Evolutionary conservation across 1,139 yeast species (phyloP), one percentile per base, ranked within the genome.

Genomic region (Debaryomyces sp.): DNA sequence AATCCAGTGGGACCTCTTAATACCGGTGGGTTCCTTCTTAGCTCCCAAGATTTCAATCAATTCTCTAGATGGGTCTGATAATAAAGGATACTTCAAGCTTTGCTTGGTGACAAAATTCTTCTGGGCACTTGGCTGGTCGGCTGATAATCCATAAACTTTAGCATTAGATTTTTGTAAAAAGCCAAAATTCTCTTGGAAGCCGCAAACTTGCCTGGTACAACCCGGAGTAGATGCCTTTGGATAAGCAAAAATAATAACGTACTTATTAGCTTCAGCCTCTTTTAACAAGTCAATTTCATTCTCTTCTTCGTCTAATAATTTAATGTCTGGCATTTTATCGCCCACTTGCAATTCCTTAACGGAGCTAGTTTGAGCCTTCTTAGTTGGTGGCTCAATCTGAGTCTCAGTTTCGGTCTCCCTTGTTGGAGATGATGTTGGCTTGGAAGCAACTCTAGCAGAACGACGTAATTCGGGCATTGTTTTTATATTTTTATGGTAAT

Each of bases 201-300:
- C 97, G 66, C 89, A 81, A 1, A 91, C 97, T 70, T 94, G 99
- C 60, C 91, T 80, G 0, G 95, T 91, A 67, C 98, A 92, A 1
- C 98, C 98, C 1, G 97, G 97, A 0, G 99, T 94, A 32, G 87
- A 84, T 0, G 98, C 99, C 62, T 80, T 87, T 47, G 99, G 98
- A 63, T 91, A 94, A 13, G 96, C 77, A 64, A 87, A 87, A 38
- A 87, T 79, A 45, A 89, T 78, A 58, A 86, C 70, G 44, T 80
- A 75, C 50, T 78, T 78, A 41, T 81, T 68, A 10, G 75, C 67
- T 17, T 67, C 57, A 6, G 85, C 82, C 15, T 78, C 70, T 13
- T 80, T 74, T 24, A 59, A 63, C 56, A 88, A 69, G 33, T 78
- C 70, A 41, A 91, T 75, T 18, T 75, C 77, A 36, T 81, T 70